Evolutionary conservation across 2,329 filamentous ascomycete genomes (phyloP), one percentile per base, ranked within the genome.

Genomic region (Monosporascus sp.): DNA sequence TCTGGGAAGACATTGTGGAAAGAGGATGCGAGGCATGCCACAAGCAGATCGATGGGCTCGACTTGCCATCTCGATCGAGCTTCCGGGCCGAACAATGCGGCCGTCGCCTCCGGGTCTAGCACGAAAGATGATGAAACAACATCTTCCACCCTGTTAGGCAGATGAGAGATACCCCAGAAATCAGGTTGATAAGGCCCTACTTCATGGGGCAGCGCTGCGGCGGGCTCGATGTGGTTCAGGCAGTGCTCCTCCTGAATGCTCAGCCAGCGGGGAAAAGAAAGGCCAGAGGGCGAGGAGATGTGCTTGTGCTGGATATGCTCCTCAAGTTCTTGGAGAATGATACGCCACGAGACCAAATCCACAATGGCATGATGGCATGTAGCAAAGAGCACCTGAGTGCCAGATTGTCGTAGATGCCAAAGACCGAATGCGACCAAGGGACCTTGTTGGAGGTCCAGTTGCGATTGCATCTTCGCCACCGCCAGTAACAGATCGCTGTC

Each of bases 301-400:
- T 20, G 34, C 1, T 58, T 45, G 38, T 44, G 46, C 6, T 68
- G 61, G 5, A 77, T 58, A 1, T 71, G 54, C 5, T 65, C 63
- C 50, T 77, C 73, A 0, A 78, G 60, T 46, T 78, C 73, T 39
- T 72, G 68, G 0, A 76, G 58, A 2, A 77, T 62, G 3, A 74
- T 65, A 9, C 72, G 65, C 75, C 75, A 78, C 0, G 72, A 73
- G 1, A 77, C 72, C 3, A 76, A 57, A 49, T 77, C 74, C 11
- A 77, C 66, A 2, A 71, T 64, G 0, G 72, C 58, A 51, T 73
- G 71, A n/a, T 72, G 70, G 2, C 61, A 64, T 6, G 63, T 57
- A 17, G 73, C 48, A 8, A 67, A 68, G 0, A 70, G 44, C 2
- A 61, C 36, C 39, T 34, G 67, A 66, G 9, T 56, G 18, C 4